phyloP scores from a whole-genome alignment of 2,329 filamentous ascomycete genomes.

The Cercospora sp. region DNA sequence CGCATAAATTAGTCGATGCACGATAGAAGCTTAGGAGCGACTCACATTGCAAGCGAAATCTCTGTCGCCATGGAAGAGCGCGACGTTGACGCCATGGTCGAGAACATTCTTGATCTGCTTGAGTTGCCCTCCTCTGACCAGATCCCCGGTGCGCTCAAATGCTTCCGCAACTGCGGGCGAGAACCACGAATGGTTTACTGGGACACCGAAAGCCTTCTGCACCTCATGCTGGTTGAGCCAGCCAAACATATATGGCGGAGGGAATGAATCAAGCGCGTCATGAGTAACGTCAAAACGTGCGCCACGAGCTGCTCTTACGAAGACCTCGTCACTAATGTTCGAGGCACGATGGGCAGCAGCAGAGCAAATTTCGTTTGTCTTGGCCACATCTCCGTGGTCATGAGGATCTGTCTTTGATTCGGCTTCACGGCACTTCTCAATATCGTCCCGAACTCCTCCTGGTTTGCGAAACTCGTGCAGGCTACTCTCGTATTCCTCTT shows the following conservation, averaged over 20 bases:
- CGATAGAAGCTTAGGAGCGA: background rate
- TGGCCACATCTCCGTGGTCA: slow-evolving; percentile 45
- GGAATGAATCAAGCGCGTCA: slow-evolving; percentile 45
- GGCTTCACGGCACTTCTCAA: slow-evolving; percentile 53
- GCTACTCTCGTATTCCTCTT: slow-evolving; percentile 41
- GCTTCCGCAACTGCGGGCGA: slow-evolving; percentile 45
- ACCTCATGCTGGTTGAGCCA: slow-evolving; percentile 60
- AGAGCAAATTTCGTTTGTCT: slow-evolving; percentile 35
- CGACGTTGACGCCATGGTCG: slow-evolving; percentile 55
- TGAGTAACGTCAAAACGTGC: slow-evolving; percentile 60
- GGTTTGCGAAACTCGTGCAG: slow-evolving; percentile 49
- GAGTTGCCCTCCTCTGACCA: slow-evolving; percentile 38
- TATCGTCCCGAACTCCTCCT: slow-evolving; percentile 56
- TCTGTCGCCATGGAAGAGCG: slow-evolving; percentile 68
- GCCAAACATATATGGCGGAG: slow-evolving; percentile 53
- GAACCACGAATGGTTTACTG: slow-evolving; percentile 38
- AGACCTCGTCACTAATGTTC: slow-evolving; percentile 50
- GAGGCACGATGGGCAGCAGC: slow-evolving; percentile 42
- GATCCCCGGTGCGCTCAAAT: slow-evolving; percentile 46
- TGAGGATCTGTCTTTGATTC: slow-evolving; percentile 53
- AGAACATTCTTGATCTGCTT: slow-evolving; percentile 46
- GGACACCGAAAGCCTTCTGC: slow-evolving; percentile 59
- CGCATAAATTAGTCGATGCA: background rate
- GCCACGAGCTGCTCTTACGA: slow-evolving; percentile 44
- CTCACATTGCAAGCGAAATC: slow-evolving; percentile 52